phyloP scores from a whole-genome alignment of 1,284 basidiomycete genomes.

The Irpex rosettiformis region DNA sequence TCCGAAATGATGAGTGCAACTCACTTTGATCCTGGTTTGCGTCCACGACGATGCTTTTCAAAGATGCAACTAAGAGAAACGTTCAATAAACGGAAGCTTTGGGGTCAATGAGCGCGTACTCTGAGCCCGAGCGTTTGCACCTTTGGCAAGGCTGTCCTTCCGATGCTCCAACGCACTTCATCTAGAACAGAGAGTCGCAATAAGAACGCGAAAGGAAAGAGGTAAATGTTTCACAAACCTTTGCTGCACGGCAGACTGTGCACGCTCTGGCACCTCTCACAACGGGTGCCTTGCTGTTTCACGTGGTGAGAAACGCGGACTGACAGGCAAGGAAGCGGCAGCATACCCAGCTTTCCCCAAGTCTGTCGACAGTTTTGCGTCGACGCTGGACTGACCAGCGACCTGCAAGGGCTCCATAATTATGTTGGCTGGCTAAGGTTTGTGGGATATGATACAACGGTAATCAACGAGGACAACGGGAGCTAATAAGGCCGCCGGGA shows the following conservation, averaged over 20 bases:
- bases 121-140: constrained; percentile 71
- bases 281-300: constrained; percentile 49
- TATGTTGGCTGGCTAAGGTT: background rate
- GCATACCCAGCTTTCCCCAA: constrained; percentile 5
- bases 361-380: constrained; percentile 1
- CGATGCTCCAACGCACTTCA: constrained; percentile 85
- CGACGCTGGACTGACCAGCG: constrained; percentile 11
- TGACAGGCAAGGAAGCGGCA: background rate
- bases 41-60: constrained; percentile 80
- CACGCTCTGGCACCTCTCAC: constrained; percentile 74
- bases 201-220: constrained; percentile 16
- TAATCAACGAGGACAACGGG: constrained; percentile 10
- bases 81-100: constrained; percentile 15
- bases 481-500: constrained; percentile 1
- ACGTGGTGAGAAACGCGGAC: constrained; percentile 7
- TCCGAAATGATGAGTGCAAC: constrained; percentile 19
- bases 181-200: constrained; percentile 41
- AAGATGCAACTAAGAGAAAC: constrained; percentile 60
- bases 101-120: constrained; percentile 40
- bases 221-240: constrained; percentile 42
- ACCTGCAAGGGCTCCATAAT: constrained; percentile 17
- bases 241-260: constrained; percentile 77
- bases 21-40: constrained; percentile 86
- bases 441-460: constrained; percentile 9
- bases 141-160: constrained; percentile 76